A percentile compares a stretch with the other conserved stretches of the same genome.
phyloP scores from a whole-genome alignment of 345 rosid species.

The Barbarea vulgaris region DNA sequence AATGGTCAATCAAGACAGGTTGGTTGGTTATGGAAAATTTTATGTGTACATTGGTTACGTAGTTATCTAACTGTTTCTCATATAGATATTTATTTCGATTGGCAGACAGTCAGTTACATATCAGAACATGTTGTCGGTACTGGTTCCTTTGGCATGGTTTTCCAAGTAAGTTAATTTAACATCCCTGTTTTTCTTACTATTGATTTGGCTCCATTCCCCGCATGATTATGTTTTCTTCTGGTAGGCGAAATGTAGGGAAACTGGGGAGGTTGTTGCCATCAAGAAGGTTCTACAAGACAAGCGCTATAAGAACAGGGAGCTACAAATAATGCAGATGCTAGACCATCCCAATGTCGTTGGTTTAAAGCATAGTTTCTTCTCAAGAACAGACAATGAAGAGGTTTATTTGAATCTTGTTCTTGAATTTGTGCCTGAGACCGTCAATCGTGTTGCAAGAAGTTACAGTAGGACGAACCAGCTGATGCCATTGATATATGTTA shows the following conservation, averaged over 20 bases:
- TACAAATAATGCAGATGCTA: conserved; percentile 94
- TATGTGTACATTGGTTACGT: not conserved
- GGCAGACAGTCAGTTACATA: conserved; percentile 80
- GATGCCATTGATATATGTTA: conserved; percentile 89
- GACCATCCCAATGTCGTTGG: conserved; percentile 94
- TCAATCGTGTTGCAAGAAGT: conserved; percentile 74
- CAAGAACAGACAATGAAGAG: conserved; percentile 86
- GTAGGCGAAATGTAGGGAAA: conserved; percentile 97
- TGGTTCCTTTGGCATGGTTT: conserved; percentile 94
- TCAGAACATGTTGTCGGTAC: conserved; percentile 93
- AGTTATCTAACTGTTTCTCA: conserved; percentile 26
- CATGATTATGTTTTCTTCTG: conserved; percentile 36
- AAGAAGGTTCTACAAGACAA: conserved; percentile 96
- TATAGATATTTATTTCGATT: conserved; percentile 35
- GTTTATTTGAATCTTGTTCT: conserved; percentile 89
- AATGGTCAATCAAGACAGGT: conserved; percentile 97
- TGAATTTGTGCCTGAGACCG: conserved; percentile 92
- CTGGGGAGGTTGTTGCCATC: conserved; percentile 91
- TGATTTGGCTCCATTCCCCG: not conserved
- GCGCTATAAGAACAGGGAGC: conserved; percentile 92
- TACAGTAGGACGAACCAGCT: conserved; percentile 78
- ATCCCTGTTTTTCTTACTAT: conserved; percentile 11
- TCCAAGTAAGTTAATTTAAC: conserved; percentile 59
- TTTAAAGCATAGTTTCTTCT: conserved; percentile 82
- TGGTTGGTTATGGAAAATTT: conserved; percentile 52